Evolutionary conservation across 352 stramenopile genomes (phyloP).

Genomic region (Phytopythium delawarense): DNA sequence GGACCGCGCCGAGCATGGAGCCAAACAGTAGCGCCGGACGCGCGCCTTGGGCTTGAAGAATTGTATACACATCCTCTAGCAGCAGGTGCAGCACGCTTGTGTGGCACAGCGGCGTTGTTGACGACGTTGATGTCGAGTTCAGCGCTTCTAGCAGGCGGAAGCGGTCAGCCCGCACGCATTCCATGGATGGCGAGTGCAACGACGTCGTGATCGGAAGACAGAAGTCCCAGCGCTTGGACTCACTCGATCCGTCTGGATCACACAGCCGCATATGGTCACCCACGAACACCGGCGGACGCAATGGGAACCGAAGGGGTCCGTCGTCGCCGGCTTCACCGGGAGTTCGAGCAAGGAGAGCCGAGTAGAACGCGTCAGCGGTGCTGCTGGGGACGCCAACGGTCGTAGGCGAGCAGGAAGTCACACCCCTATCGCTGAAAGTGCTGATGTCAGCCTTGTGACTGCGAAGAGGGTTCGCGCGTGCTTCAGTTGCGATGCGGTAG

Average conservation of each 20-base stretch:
- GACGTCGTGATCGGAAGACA: slow-evolving; percentile 29
- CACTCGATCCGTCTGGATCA: background rate
- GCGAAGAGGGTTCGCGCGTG: background rate
- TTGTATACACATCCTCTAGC: slow-evolving; percentile 41
- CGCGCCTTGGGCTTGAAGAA: slow-evolving; percentile 18
- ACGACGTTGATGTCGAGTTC: no score
- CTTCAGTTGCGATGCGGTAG: background rate
- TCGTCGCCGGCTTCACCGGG: background rate
- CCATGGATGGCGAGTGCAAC: background rate
- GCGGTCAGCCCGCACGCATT: background rate
- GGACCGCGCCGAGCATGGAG: slow-evolving; percentile 43
- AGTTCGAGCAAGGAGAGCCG: background rate
- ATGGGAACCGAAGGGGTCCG: background rate
- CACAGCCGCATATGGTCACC: background rate
- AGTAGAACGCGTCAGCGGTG: background rate
- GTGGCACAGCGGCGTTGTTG: slow-evolving; percentile 20
- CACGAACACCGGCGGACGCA: background rate
- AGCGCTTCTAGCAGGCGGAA: background rate
- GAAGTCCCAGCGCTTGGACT: slow-evolving; percentile 21
- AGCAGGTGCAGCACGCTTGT: slow-evolving; percentile 48
- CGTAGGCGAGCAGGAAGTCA: slow-evolving; percentile 22
- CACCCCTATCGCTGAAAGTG: background rate
- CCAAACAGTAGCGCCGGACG: slow-evolving; percentile 36
- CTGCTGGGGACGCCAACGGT: background rate
- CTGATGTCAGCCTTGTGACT: no score